Conservation (phyloP, 2,329 filamentous ascomycete species). For the Aspergillus phoenicis region DNA sequence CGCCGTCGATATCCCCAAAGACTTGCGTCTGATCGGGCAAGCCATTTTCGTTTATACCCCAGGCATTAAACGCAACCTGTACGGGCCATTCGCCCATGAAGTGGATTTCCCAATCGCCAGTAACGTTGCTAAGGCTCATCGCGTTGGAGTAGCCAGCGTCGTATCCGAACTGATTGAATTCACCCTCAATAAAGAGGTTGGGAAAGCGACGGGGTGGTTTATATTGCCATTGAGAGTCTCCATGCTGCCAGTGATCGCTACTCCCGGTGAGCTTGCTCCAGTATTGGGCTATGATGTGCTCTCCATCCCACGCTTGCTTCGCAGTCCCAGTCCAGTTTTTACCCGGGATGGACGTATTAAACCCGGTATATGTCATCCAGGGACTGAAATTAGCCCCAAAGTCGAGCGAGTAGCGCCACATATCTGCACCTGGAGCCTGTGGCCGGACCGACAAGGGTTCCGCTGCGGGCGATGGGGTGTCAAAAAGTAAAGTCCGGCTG, state of each 20-base stretch:
- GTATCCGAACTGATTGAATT: slow-evolving; percentile 65
- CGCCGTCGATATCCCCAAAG: slow-evolving; percentile 64
- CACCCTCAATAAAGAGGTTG: slow-evolving; percentile 63
- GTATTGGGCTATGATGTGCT: slow-evolving; percentile 65
- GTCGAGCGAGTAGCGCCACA: slow-evolving; percentile 63
- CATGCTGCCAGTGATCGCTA: slow-evolving; percentile 61
- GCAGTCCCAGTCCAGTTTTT: slow-evolving; percentile 60
- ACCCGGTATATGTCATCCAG: slow-evolving; percentile 58
- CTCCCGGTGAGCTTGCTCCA: slow-evolving; percentile 61
- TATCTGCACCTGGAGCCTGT: slow-evolving; percentile 61
- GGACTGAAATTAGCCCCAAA: slow-evolving; percentile 61
- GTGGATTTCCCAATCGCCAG: slow-evolving; percentile 58
- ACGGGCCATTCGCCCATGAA: slow-evolving; percentile 67
- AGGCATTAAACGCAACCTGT: slow-evolving; percentile 63
- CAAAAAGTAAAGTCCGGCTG: slow-evolving; percentile 54
- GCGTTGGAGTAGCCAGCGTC: slow-evolving; percentile 59
- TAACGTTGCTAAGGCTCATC: slow-evolving; percentile 48
- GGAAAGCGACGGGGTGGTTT: slow-evolving; percentile 56
- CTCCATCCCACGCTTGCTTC: slow-evolving; percentile 59
- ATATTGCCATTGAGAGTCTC: slow-evolving; percentile 50
- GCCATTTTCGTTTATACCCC: slow-evolving; percentile 66
- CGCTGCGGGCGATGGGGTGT: slow-evolving; percentile 32
- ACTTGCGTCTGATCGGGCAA: slow-evolving; percentile 61
- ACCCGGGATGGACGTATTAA: slow-evolving; percentile 50
- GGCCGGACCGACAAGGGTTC: slow-evolving; percentile 55